Evolutionary conservation across 2,329 filamentous ascomycete genomes (phyloP).

Genomic region (Pseudofabraea citricarpa): DNA sequence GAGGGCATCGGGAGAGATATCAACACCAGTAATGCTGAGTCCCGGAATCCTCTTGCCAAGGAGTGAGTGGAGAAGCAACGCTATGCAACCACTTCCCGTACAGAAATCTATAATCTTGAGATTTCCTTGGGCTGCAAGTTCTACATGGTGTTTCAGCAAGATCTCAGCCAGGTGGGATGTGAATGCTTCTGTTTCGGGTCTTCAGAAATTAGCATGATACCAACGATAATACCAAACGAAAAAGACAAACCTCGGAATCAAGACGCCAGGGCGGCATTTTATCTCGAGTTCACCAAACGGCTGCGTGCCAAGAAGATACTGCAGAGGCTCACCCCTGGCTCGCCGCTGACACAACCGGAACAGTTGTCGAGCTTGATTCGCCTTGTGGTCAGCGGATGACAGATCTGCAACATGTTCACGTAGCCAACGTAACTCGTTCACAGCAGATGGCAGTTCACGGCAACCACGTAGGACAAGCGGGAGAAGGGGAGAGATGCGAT

Average conservation of each 20-base stretch:
- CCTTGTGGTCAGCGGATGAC: constrained; percentile 12
- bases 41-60: constrained; percentile 37
- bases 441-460: constrained; percentile 56
- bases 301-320: constrained; percentile 85
- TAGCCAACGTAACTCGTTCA: constrained; percentile 71
- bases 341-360: constrained; percentile 42
- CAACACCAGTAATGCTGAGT: constrained; percentile 65
- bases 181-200: constrained; percentile 68
- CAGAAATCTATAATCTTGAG: constrained; percentile 67
- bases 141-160: constrained; percentile 22
- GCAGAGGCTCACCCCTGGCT: constrained; percentile 67
- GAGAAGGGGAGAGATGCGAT: constrained; percentile 48
- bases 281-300: constrained; percentile 85
- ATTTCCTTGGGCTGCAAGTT: background rate
- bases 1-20: constrained; percentile 65
- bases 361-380: constrained; percentile 20
- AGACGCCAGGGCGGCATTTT: constrained; percentile 66
- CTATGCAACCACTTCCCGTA: constrained; percentile 87
- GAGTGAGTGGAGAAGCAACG: constrained; percentile 66
- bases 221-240: background rate
- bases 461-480: constrained; percentile 59
- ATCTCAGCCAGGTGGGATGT: constrained; percentile 48
- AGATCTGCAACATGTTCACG: constrained; percentile 46
- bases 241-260: constrained; percentile 68
- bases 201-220: constrained; percentile 22